Percentiles rank a stretch among this genome's conserved stretches.
phyloP scores from a whole-genome alignment of 1,284 basidiomycete species.

The Sporisorium reilianum region DNA sequence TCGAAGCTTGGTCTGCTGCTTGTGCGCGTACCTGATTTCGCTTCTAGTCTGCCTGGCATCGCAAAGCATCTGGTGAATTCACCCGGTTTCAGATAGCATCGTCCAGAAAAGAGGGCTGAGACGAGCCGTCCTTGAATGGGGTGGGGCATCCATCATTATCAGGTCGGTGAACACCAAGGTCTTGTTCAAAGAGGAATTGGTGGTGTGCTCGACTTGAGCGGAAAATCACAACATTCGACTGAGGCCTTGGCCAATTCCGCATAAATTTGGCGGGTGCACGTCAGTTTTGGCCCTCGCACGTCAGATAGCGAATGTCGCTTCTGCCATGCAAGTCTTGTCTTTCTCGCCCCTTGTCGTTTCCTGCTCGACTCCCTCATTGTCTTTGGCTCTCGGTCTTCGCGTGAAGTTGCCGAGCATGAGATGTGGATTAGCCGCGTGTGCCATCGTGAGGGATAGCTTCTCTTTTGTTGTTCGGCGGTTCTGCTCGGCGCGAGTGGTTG shows the following conservation, averaged over 20 bases:
- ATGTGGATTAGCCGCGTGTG: slow-evolving; percentile 1
- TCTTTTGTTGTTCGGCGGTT: neutral
- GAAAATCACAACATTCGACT: slow-evolving; percentile 30
- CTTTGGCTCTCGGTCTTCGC: neutral
- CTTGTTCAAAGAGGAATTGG: too few species aligned
- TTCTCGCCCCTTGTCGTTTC: neutral
- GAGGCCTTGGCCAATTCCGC: slow-evolving; percentile 6
- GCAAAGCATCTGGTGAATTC: too few species aligned
- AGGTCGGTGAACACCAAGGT: too few species aligned
- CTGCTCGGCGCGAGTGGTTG: neutral
- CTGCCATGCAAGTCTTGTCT: too few species aligned
- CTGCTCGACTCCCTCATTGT: neutral
- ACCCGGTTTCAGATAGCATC: too few species aligned
- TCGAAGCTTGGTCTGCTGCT: too few species aligned
- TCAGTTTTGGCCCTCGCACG: slow-evolving; percentile 26
- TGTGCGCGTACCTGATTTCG: too few species aligned
- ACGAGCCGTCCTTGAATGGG: too few species aligned
- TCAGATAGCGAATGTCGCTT: slow-evolving; percentile 19
- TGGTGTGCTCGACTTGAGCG: neutral
- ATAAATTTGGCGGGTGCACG: slow-evolving; percentile 16
- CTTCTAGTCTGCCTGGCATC: too few species aligned
- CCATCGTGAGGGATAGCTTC: neutral
- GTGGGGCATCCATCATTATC: too few species aligned
- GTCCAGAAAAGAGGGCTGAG: too few species aligned
- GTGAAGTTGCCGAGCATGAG: neutral